A percentile compares a stretch with the other conserved stretches of the same genome.
These are phyloP conservation scores for Pleurotus tuber-regium DNA, from an alignment of 768 basidiomycete species.

Conservation along the genomic window DNA sequence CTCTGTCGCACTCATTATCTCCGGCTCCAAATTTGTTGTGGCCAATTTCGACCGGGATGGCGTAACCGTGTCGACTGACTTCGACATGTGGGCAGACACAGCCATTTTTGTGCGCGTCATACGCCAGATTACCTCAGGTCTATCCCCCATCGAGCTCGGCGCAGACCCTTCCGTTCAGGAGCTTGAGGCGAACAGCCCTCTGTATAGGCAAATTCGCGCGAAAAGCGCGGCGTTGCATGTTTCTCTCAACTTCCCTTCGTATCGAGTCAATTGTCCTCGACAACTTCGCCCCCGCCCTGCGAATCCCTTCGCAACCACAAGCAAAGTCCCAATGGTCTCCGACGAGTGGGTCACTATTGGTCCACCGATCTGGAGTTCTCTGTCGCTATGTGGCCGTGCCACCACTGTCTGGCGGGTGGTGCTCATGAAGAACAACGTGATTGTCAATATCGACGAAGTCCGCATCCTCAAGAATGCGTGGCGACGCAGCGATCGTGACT, in stretches of 20 bases:
- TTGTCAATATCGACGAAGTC: slow-evolving; percentile 3
- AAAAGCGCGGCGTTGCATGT: not conserved
- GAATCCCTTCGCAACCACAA: not conserved
- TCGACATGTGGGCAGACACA: slow-evolving; percentile 20
- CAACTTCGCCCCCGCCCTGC: not conserved
- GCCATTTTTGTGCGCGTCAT: slow-evolving; percentile 23
- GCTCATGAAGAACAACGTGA: not conserved
- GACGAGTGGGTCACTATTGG: slow-evolving; percentile 17
- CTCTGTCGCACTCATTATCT: slow-evolving; percentile 26
- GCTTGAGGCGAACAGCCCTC: not conserved
- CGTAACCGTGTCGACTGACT: slow-evolving; percentile 20
- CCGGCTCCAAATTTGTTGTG: slow-evolving; percentile 25
- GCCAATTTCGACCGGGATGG: slow-evolving; percentile 30
- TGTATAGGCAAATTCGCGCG: not conserved
- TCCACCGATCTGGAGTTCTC: slow-evolving; percentile 17
- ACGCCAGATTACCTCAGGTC: slow-evolving; percentile 18
- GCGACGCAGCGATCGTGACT: slow-evolving; percentile 13
- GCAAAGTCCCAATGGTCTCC: not conserved
- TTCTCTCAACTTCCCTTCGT: not conserved
- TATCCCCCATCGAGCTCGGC: slow-evolving; percentile 17
- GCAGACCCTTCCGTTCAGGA: slow-evolving; percentile 14
- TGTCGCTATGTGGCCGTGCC: slow-evolving; percentile 16
- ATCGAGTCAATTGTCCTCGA: not conserved
- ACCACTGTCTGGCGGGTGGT: slow-evolving; percentile 17
- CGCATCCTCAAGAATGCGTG: slow-evolving; percentile 17